Evolutionary conservation across 2,329 filamentous ascomycete species (phyloP), one percentile per base, ranked within the genome.

Genomic region (Kalmusia sp.): DNA sequence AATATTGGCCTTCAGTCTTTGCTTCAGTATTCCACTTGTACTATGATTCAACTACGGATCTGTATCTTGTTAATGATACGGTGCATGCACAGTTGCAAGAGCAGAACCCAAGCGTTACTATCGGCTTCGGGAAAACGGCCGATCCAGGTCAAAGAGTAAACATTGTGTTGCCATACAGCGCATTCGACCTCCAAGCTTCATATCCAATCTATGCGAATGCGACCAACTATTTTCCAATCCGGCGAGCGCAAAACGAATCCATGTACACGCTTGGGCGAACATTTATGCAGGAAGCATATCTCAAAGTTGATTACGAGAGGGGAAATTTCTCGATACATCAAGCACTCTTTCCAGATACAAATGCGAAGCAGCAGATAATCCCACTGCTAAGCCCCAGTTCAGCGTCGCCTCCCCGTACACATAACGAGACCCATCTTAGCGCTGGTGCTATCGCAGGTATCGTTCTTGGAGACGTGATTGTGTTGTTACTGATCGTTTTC

Each of bases 171-270:
- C 76, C 78, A 4, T 81, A 80, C 49, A 69, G 70, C 9, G 76
- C 77, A 4, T 80, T 81, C 55, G 77, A 80, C 54, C 68, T 78
- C 6, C 61, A 72, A 38, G 57, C 73, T n/a, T 75, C 76, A 0
- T 75, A 84, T 82, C 64, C 77, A 68, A 83, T 81, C 2, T 72
- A 87, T 6, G 76, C 83, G 43, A 86, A 85, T 59, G 81, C 85
- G 30, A 87, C 84, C 1, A 81, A 48, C 17, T 90, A 90, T 64
- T 90, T 91, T 54, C 86, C 87, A 3, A 76, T 90, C 38, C 80
- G 83, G 55, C 82, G 82, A 51, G 76, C 83, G 6, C 64, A 80
- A 30, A 79, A 82, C 55, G 78, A 80, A 28, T 77, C 77, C 12
- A 78, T 83, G 58, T 80, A 84, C 64, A 82, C 86, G 12, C 80